A percentile compares a stretch with the other conserved stretches of the same genome.
Conservation (phyloP, 2,329 filamentous ascomycete genomes). For the Aspergillus viridinutans region DNA sequence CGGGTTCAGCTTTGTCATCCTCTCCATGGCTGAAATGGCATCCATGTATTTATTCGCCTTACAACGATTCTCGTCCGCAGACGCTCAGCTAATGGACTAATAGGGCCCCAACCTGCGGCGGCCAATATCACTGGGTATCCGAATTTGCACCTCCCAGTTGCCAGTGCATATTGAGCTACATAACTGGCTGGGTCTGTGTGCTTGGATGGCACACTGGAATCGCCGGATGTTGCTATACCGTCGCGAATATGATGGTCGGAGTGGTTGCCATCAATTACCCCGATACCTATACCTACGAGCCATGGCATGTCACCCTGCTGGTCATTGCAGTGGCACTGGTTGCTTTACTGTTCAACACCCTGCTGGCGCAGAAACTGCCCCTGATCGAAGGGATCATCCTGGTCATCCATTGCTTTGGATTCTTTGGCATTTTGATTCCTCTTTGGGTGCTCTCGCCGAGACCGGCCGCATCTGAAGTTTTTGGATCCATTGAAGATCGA, state of each 20-base stretch:
- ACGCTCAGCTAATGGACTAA: background rate
- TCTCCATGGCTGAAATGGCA: constrained; percentile 49
- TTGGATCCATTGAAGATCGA: constrained; percentile 19
- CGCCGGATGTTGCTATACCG: constrained; percentile 23
- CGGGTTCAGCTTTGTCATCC: constrained; percentile 40
- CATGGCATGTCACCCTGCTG: constrained; percentile 29
- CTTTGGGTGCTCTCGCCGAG: constrained; percentile 19
- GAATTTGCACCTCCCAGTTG: constrained; percentile 32
- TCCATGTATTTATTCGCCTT: constrained; percentile 35
- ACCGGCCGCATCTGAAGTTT: constrained; percentile 25
- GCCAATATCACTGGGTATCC: constrained; percentile 33
- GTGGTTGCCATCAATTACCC: constrained; percentile 28
- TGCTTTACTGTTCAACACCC: constrained; percentile 27
- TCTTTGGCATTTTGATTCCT: constrained; percentile 30
- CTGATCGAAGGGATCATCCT: constrained; percentile 27
- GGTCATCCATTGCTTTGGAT: constrained; percentile 28
- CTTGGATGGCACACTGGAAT: constrained; percentile 28
- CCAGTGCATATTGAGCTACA: constrained; percentile 33
- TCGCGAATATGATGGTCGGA: constrained; percentile 32
- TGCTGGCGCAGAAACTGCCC: constrained; percentile 24
- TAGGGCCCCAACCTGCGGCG: constrained; percentile 37
- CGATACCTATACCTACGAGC: constrained; percentile 20
- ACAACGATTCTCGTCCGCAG: background rate
- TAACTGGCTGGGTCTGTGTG: constrained; percentile 27
- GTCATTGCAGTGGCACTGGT: constrained; percentile 20